Conservation (phyloP, 345 rosid genomes). For the Salix brachista region DNA sequence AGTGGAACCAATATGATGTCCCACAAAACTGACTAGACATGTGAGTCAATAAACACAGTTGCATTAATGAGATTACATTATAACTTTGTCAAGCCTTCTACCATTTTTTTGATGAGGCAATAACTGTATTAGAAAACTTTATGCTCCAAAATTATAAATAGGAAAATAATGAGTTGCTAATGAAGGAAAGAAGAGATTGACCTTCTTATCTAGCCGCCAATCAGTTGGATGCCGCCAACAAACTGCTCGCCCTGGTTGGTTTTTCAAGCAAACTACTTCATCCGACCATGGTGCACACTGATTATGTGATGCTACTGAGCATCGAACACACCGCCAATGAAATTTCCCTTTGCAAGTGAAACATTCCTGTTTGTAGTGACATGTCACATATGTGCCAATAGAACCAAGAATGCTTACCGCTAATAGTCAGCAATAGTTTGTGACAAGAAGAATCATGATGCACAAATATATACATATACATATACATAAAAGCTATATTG, state of each 20-base stretch:
- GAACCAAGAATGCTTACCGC: neutral
- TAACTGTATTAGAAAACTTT: neutral
- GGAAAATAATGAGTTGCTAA: slow-evolving; percentile 6
- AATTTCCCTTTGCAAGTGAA: slow-evolving; percentile 65
- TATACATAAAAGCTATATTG: too few relatives aligned
- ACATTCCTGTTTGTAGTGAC: slow-evolving; percentile 50
- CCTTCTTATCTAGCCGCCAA: slow-evolving; percentile 71
- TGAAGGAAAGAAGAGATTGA: slow-evolving; percentile 56
- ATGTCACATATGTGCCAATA: neutral
- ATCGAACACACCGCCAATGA: slow-evolving; percentile 66
- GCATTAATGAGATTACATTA: neutral
- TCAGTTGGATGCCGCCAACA: slow-evolving; percentile 90
- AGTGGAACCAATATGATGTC: neutral
- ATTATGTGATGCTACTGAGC: slow-evolving; percentile 68
- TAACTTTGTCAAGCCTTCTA: neutral
- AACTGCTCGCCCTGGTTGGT: slow-evolving; percentile 58
- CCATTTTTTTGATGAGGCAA: neutral
- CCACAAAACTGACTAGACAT: neutral
- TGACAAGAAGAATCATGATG: neutral
- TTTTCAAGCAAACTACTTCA: slow-evolving; percentile 49
- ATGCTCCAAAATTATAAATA: neutral
- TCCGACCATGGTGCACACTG: slow-evolving; percentile 81
- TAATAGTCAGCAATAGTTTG: neutral
- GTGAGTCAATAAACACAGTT: neutral
- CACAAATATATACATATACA: neutral